A percentile compares a stretch with the other conserved stretches of the same genome.
Evolutionary conservation across 306 rosid genomes (phyloP).

Genomic region (Fagus crenata): DNA sequence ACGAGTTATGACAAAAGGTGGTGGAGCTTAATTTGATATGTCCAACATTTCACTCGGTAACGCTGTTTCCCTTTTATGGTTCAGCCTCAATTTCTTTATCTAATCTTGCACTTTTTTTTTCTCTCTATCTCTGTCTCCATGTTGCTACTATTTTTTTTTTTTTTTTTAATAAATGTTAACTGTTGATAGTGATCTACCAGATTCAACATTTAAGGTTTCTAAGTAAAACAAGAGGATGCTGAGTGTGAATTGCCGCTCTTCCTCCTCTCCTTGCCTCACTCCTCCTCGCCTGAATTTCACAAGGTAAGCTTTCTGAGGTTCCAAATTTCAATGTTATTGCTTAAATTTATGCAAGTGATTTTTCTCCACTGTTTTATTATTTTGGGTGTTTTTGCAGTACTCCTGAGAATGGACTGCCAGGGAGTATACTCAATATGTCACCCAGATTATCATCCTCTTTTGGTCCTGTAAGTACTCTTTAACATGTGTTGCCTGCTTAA

Average conservation of each 20-base stretch:
- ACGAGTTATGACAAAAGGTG: not conserved
- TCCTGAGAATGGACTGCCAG: conserved; percentile 6
- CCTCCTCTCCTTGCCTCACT: conserved; percentile 16
- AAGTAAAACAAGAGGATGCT: conserved; percentile 9
- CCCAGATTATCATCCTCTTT: conserved; percentile 24
- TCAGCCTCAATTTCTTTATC: not conserved
- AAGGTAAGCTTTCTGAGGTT: conserved; percentile 10
- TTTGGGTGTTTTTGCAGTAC: conserved; percentile 3
- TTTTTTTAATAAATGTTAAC: not conserved
- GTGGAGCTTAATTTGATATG: not conserved
- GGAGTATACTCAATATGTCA: conserved; percentile 21
- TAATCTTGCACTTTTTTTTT: not conserved
- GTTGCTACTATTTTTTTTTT: not conserved
- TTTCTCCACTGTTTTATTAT: not conserved
- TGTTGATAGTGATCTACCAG: not conserved
- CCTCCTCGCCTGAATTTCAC: not conserved
- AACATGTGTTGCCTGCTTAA: not conserved
- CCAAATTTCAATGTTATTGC: not conserved
- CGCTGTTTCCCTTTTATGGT: not conserved
- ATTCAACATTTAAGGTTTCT: not conserved
- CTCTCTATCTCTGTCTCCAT: not conserved
- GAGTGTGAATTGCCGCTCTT: conserved; percentile 23
- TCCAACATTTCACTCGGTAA: not conserved
- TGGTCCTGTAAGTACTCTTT: conserved; percentile 16
- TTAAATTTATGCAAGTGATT: not conserved